Percentiles rank a stretch among this genome's conserved stretches.
Evolutionary conservation across 2,329 filamentous ascomycete species (phyloP).

Genomic region (Zymoseptoria pseudotritici): DNA sequence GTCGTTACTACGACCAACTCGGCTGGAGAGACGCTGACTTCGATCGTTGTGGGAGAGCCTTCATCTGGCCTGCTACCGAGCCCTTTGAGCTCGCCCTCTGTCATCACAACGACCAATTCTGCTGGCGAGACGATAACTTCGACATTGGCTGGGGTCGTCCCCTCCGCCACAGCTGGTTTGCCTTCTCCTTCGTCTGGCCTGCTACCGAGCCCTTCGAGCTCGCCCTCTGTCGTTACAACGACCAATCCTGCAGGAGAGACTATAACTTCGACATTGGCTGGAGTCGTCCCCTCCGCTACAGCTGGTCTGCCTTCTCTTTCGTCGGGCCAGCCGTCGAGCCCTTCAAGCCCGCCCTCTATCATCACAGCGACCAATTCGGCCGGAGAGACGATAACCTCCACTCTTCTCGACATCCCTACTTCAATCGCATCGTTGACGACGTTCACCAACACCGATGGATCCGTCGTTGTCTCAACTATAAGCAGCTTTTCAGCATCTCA

Average conservation of each 20-base stretch:
- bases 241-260: background rate
- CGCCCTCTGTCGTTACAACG: background rate
- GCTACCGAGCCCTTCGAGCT: background rate
- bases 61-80: background rate
- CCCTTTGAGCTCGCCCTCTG: background rate
- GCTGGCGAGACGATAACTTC: background rate
- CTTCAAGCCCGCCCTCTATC: background rate
- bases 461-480: background rate
- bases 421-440: background rate
- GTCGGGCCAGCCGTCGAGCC: background rate
- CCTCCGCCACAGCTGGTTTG: too few species aligned
- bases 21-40: background rate
- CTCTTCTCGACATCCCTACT: background rate
- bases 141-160: background rate
- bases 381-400: background rate
- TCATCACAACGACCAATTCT: background rate
- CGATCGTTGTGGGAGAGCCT: background rate
- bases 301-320: background rate
- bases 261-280: background rate
- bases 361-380: background rate
- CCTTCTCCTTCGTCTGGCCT: too few species aligned
- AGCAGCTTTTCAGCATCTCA: background rate
- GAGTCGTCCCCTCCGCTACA: too few species aligned
- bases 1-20: background rate
- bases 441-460: background rate